Base-by-base conservation (phyloP, 2,329 filamentous ascomycete genomes). In the Pleochaeta shiraiana region DNA sequence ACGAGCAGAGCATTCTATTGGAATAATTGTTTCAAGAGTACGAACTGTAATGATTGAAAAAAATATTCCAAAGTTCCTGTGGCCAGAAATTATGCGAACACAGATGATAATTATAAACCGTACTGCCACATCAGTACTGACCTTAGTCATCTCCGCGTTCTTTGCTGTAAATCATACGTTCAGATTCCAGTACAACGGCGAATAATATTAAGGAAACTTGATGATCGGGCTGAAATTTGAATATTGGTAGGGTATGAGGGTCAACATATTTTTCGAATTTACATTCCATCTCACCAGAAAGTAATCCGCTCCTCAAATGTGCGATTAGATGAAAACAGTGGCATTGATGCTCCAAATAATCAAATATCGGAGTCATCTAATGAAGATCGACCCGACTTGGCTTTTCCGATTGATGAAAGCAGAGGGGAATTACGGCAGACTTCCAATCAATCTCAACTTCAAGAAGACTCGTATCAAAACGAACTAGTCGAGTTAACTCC, bases 21-120 rank as follows among this genome's bases (percentile, higher is more conserved):
- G 45, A 21, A 50, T 21, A 9, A 6, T 50, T n/a, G n/a, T 7
- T n/a, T 50, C 45, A 50, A 7, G 45, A 19, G n/a, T n/a, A 9
- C 21, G 45, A n/a, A n/a, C 57, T 37, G 57, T 60, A 21, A 60
- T 60, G 19, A 33, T 37, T n/a, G 57, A 60, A 21, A 28, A 60
- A 21, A 60, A 60, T 19, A 60, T 60, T n/a, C 28, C 57, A n/a
- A n/a, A 60, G 37, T 37, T 34, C 37, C n/a, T 60, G 24, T 60
- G 57, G 57, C 57, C 57, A n/a, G 57, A 60, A 37, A 60, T 60
- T 30, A 60, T 60, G 57, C 34, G 57, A 60, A 60, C 57, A 11
- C 30, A 60, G 21, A 37, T 34, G 19, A n/a, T n/a, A 21, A 37
- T 37, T 34, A 24, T 60, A 16, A 60, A 60, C 30, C 57, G 30